Conservation (phyloP, 805 yeast species). For the Spathaspora arborariae region DNA sequence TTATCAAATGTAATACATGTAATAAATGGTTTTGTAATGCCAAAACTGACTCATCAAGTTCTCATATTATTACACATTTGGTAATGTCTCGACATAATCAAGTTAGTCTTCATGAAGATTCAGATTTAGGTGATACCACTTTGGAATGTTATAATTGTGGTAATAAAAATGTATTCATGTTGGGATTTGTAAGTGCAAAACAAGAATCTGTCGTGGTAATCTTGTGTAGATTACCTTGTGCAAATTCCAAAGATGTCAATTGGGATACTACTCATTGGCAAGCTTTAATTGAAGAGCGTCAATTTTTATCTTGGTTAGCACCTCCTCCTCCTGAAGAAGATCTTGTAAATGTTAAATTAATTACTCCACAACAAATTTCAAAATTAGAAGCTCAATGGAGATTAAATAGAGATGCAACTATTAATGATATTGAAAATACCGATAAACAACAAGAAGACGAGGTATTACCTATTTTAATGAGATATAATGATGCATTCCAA, state of each 20-base stretch:
- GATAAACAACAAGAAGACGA: constrained; percentile 54
- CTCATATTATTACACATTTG: constrained; percentile 84
- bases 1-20: constrained; percentile 75
- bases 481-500: constrained; percentile 79
- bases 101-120: constrained; percentile 72
- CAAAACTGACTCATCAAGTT: constrained; percentile 49
- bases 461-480: constrained; percentile 66
- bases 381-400: constrained; percentile 82
- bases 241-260: constrained; percentile 65
- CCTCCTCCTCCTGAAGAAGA: constrained; percentile 65
- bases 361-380: constrained; percentile 61
- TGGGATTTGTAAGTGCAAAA: constrained; percentile 87
- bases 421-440: constrained; percentile 44
- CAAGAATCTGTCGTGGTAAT: constrained; percentile 83
- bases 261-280: constrained; percentile 93
- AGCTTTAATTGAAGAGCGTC: constrained; percentile 75
- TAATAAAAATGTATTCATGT: constrained; percentile 66
- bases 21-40: constrained; percentile 89
- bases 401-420: constrained; percentile 62
- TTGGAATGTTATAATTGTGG: constrained; percentile 93
- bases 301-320: constrained; percentile 79
- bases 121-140: constrained; percentile 81
- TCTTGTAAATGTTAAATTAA: constrained; percentile 47
- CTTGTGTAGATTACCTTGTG: constrained; percentile 84
- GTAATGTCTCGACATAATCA: constrained; percentile 74